Percentiles rank a stretch among this genome's conserved stretches.
Conservation (phyloP, 2,329 filamentous ascomycete species). For the Fonsecaea erecta region DNA sequence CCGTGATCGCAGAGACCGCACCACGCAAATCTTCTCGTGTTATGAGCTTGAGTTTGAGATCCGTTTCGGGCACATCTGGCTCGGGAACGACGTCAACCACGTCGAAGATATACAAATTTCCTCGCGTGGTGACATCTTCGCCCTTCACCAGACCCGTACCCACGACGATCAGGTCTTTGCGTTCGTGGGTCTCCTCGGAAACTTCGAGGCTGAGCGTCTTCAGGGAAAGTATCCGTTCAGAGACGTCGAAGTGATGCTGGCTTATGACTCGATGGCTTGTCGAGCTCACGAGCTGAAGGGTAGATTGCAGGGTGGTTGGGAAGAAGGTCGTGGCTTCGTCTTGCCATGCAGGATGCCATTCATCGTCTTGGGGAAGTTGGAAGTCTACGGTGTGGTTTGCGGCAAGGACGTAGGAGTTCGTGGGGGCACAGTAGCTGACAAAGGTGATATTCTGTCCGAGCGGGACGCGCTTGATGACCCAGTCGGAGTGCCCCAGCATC, state of each 20-base stretch:
- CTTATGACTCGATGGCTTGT: slow-evolving; percentile 79
- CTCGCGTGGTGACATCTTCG: slow-evolving; percentile 85
- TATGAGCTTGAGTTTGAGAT: slow-evolving; percentile 81
- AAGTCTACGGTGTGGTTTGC: slow-evolving; percentile 73
- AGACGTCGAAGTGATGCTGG: slow-evolving; percentile 70
- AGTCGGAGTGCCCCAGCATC: slow-evolving; percentile 74
- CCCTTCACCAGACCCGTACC: slow-evolving; percentile 86
- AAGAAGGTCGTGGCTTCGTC: slow-evolving; percentile 63
- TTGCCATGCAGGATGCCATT: slow-evolving; percentile 79
- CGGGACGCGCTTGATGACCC: slow-evolving; percentile 73
- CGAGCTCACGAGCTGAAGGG: slow-evolving; percentile 78
- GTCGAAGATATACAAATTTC: slow-evolving; percentile 87
- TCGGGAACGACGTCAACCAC: slow-evolving; percentile 90
- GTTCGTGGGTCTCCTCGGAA: slow-evolving; percentile 87
- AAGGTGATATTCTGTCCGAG: slow-evolving; percentile 72
- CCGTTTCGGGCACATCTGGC: slow-evolving; percentile 81
- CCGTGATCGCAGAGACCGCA: slow-evolving; percentile 82
- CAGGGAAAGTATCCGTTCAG: slow-evolving; percentile 79
- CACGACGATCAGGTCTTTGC: slow-evolving; percentile 78
- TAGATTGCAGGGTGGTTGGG: slow-evolving; percentile 72
- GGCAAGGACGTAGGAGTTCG: slow-evolving; percentile 75
- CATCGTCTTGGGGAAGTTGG: slow-evolving; percentile 82
- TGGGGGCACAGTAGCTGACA: slow-evolving; percentile 75
- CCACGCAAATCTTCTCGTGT: slow-evolving; percentile 91
- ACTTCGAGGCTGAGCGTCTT: slow-evolving; percentile 84